Base-by-base conservation (phyloP, 2,329 filamentous ascomycete genomes). In the Aspergillus transmontanensis region DNA sequence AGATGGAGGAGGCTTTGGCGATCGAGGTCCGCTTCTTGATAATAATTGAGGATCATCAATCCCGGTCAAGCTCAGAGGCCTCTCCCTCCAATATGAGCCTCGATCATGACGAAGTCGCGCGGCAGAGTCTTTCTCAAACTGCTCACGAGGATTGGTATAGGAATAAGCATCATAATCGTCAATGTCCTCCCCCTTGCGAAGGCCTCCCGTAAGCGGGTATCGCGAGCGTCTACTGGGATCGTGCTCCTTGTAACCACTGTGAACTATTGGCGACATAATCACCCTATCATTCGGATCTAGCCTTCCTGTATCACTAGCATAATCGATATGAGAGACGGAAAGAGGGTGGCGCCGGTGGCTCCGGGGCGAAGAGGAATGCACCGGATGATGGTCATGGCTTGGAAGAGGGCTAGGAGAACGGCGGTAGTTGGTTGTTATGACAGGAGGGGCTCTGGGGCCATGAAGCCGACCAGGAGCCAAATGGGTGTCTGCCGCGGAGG, bases 71-170 rank as follows among this genome's bases (percentile, higher is more conserved):
- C 80, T 82, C 53, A 78, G 58, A 19, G 79, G 80, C 30, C 79
- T 72, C 36, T 75, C 72, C 32, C 68, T 67, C 6, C 72, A 71
- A 32, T 67, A 66, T 36, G 65, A 64, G 19, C 65, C 66, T 14
- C 72, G 65, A 28, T 69, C 71, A 55, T 72, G 71, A 60, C 73
- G 78, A 48, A 78, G 62, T 43, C 75, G 71, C 28, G 76, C 76
- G 12, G 75, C 74, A n/a, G 76, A 79, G 57, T 83, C 81, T 48
- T 79, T 75, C 32, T 82, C 77, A 63, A 82, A 81, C 59, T 82
- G 80, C 59, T 83, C 81, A 43, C 76, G 76, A 2, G 80, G 76
- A 7, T 77, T 80, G 16, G 81, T 84, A 64, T 83, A 83, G 14
- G 80, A 82, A 65, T 81, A 83, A 7, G 78, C 77, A 68, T 79